Conservation (phyloP, 2,329 filamentous ascomycete genomes). For the Fusarium pseudocircinatum region DNA sequence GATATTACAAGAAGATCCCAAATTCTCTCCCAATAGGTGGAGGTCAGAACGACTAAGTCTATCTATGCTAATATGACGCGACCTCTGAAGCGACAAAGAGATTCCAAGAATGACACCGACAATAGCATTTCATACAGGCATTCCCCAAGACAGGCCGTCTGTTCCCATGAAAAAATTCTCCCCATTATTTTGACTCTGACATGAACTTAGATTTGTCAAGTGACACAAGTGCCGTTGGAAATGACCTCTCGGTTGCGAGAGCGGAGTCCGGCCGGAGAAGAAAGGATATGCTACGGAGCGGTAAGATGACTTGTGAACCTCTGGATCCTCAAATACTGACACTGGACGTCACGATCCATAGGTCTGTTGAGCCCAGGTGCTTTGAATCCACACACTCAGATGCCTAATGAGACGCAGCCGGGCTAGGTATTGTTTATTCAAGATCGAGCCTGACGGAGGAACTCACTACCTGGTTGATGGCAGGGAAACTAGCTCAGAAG, state of each 20-base stretch:
- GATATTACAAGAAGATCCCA: accelerated
- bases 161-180: accelerated
- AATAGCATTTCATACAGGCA: background rate
- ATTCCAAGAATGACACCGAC: accelerated
- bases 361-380: background rate
- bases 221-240: accelerated
- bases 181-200: accelerated
- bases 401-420: accelerated
- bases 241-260: accelerated
- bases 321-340: accelerated
- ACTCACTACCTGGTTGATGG: background rate
- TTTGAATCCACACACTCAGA: background rate
- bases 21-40: too few relatives aligned
- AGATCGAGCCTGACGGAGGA: accelerated
- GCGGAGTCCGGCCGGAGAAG: accelerated
- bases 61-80: too few relatives aligned
- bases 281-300: background rate
- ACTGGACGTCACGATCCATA: background rate
- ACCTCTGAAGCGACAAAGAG: background rate
- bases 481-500: too few relatives aligned
- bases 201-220: background rate
- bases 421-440: background rate
- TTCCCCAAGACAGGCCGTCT: background rate
- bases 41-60: accelerated
- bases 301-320: accelerated